Evolutionary conservation across 805 yeast species (phyloP).

Genomic region (Lipomyces yamanashiensis): DNA sequence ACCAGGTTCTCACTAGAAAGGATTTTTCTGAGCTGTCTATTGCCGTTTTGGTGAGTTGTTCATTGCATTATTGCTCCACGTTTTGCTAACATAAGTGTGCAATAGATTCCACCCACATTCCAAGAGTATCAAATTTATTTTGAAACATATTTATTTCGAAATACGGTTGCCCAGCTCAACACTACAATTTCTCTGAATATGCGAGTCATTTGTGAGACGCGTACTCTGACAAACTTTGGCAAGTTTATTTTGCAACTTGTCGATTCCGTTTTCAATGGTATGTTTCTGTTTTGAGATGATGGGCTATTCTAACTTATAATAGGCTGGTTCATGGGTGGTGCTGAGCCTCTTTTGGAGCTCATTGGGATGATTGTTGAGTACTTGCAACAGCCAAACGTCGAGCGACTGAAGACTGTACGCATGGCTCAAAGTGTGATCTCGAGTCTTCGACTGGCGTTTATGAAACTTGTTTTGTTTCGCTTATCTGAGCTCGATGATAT

Average conservation of each 20-base stretch:
- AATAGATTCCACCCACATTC: conserved; percentile 37
- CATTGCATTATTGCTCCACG: background rate
- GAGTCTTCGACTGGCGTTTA: conserved; percentile 27
- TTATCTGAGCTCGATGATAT: conserved; percentile 32
- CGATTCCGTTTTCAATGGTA: conserved; percentile 34
- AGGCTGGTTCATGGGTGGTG: conserved; percentile 38
- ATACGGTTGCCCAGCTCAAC: conserved; percentile 35
- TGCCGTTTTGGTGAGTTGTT: conserved; percentile 21
- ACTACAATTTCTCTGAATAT: conserved; percentile 31
- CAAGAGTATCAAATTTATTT: conserved; percentile 37
- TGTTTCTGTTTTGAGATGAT: background rate
- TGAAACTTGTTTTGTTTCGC: conserved; percentile 29
- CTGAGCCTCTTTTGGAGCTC: conserved; percentile 36
- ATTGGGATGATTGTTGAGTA: conserved; percentile 37
- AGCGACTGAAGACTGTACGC: conserved; percentile 30
- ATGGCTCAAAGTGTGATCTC: conserved; percentile 23
- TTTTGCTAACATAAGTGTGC: background rate
- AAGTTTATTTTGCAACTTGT: conserved; percentile 31
- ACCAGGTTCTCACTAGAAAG: conserved; percentile 34
- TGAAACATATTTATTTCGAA: conserved; percentile 36
- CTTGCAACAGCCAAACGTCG: conserved; percentile 31
- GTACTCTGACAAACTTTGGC: conserved; percentile 33
- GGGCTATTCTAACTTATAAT: background rate
- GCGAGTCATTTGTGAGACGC: conserved; percentile 27
- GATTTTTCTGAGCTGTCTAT: conserved; percentile 37